A percentile compares a stretch with the other conserved stretches of the same genome.
Evolutionary conservation across 495 filamentous ascomycete genomes (phyloP).

Genomic region (Penicillium turbatum): DNA sequence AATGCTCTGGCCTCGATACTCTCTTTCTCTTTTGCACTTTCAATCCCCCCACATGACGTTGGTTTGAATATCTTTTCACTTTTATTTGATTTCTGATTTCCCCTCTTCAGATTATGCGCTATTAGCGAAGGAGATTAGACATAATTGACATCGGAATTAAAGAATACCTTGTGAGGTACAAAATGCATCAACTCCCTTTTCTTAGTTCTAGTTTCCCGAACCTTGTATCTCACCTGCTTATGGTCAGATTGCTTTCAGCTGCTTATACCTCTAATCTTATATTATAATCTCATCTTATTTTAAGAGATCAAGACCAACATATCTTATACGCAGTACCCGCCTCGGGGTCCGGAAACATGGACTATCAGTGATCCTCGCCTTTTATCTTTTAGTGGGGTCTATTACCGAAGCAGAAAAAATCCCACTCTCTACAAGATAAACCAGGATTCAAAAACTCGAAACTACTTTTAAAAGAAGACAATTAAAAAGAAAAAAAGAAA

Average conservation of each 20-base stretch:
- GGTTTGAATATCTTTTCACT: no score
- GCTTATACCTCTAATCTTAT: neutral
- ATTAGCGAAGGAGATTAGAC: neutral
- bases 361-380: neutral
- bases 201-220: neutral
- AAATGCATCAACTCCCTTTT: neutral
- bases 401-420: neutral
- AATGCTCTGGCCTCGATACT: neutral
- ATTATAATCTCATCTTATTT: neutral
- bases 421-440: slow-evolving; percentile 1
- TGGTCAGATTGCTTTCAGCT: slow-evolving; percentile 7
- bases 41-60: slow-evolving; percentile 2
- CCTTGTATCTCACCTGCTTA: neutral
- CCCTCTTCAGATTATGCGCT: neutral
- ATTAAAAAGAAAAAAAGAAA: neutral
- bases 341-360: neutral
- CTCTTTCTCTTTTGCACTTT: neutral
- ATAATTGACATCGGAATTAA: neutral
- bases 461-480: neutral
- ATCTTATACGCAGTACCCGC: neutral
- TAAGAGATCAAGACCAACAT: neutral
- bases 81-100: neutral
- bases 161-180: neutral
- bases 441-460: neutral
- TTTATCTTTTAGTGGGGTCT: neutral